Base-by-base conservation (phyloP, 2,329 filamentous ascomycete species). In the Monilinia laxa region DNA sequence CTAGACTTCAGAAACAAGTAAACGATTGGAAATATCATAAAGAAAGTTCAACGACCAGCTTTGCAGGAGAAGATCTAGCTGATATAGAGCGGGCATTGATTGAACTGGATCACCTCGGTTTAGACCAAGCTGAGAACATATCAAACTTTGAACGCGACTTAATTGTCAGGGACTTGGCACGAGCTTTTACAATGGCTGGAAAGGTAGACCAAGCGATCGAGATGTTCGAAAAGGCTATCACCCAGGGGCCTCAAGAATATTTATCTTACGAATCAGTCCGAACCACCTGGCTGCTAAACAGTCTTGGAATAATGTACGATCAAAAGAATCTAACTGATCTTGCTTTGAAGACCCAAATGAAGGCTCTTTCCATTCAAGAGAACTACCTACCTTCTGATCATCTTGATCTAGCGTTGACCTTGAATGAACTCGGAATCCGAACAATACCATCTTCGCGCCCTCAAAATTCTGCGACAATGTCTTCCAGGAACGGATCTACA, bases 291-390 rank as follows among this genome's bases (percentile, higher is more conserved):
- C 64, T 65, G 14, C 49, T 65, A 3, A 65, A 65, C 16, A 54
- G 55, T 31, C 56, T 65, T 18, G 64, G 64, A 4, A 65, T 65
- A 54, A 65, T 65, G 64, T 65, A 65, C 38, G 56, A 65, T 2
- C 64, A 65, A 18, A 62, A 62, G 4, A 40, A 54, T 1, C 25
- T 45, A 6, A 65, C 64, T 2, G 47, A 53, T 10, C 38, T 53
- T 25, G 64, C 64, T 9, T 23, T 65, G 3, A 5, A 23, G 18
- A 65, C 64, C 6, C 64, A 65, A 20, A 51, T 60, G 14, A 40
- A 60, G 6, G 64, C 64, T 52, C 25, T 65, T 0, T 23, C 31
- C 5, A 65, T 65, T 0, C 64, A 65, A 35, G 35, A 65, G 12
- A 65, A 45, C 12, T 45, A 47, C 35, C 64, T 65, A 14, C 47